Base-by-base conservation (phyloP, 2,329 filamentous ascomycete genomes). In the Claviceps cyperi region DNA sequence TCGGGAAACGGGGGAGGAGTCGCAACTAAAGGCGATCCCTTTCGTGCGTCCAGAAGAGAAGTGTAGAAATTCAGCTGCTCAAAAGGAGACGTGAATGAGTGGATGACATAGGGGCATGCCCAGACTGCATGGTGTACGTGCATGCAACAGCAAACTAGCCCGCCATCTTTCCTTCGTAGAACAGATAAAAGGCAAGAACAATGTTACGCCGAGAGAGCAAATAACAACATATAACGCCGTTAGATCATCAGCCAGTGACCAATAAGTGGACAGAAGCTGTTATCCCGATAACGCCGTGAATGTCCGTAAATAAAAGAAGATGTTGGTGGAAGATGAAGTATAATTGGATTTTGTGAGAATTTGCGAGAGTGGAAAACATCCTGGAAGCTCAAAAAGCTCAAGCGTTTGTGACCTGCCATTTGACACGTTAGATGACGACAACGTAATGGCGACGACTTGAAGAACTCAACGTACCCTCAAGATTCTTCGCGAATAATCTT, bases 401-500 rank as follows among this genome's bases (percentile, higher is more conserved):
- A 66, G 76, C 76, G 60, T 80, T 79, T 66, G 75, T 79, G 53
- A 79, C 76, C 76, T 78, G 48, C 6, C 39, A 4, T 5, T 3
- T 9, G 36, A 38, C 35, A 7, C 19, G n/a, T 50, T 22, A 50
- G 38, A 43, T 19, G 1, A 35, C 2, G 9, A 43, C 3, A 24
- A 32, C 3, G 37, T 32, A 35, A 43, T 17, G 17, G 19, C 17
- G 7, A 2, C 44, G 24, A 1, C 19, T 19, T 19, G 11, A 7
- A 4, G 1, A 1, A 5, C 17, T 32, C n/a, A 51, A 71, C 78
- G 57, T 77, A 94, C 91, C 81, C 94, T 86, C 63, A 97, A 78
- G 68, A 97, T 96, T 70, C 86, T 85, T 70, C 91, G 81, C 55
- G 91, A 96, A 71, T 95, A 97, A 66, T 97, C 91, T 69, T 94